Evolutionary conservation across 1,284 basidiomycete species (phyloP).

Genomic region (Vanrija sp.): DNA sequence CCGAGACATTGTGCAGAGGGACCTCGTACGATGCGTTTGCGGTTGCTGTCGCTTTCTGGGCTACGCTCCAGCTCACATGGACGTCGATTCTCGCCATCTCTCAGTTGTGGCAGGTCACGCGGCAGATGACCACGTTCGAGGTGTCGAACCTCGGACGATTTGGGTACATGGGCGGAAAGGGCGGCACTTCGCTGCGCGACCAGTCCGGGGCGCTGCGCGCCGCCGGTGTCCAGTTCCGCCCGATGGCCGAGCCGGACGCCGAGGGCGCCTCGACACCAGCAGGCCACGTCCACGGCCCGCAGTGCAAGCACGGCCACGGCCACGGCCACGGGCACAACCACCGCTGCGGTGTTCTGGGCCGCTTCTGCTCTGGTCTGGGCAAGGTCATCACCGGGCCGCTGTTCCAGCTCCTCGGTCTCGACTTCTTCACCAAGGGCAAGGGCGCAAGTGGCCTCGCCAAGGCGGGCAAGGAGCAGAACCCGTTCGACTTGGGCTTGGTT

Average conservation of each 20-base stretch:
- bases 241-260: slow-evolving; percentile 6
- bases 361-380: slow-evolving; percentile 24
- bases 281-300: slow-evolving; percentile 4
- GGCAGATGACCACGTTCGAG: slow-evolving; percentile 95
- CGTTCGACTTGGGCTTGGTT: slow-evolving; percentile 81
- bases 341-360: slow-evolving; percentile 37
- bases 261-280: background rate
- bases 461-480: slow-evolving; percentile 69
- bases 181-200: slow-evolving; percentile 54
- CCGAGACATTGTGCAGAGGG: slow-evolving; percentile 64
- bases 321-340: slow-evolving; percentile 26
- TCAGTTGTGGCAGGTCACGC: slow-evolving; percentile 85
- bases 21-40: slow-evolving; percentile 72
- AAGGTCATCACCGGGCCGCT: slow-evolving; percentile 46
- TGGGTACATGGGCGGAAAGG: slow-evolving; percentile 92
- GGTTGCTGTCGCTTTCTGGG: slow-evolving; percentile 73
- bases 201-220: slow-evolving; percentile 47
- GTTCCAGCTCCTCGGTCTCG: slow-evolving; percentile 84
- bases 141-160: slow-evolving; percentile 91
- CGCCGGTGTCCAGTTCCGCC: slow-evolving; percentile 13
- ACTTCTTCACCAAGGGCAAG: slow-evolving; percentile 85
- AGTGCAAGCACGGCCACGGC: slow-evolving; percentile 12
- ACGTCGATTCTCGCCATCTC: slow-evolving; percentile 78
- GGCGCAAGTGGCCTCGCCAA: slow-evolving; percentile 72
- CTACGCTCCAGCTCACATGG: slow-evolving; percentile 88